Percentiles rank a stretch among this genome's conserved stretches.
Conservation (phyloP, 352 stramenopile species). For the Phytophthora tentaculata region DNA sequence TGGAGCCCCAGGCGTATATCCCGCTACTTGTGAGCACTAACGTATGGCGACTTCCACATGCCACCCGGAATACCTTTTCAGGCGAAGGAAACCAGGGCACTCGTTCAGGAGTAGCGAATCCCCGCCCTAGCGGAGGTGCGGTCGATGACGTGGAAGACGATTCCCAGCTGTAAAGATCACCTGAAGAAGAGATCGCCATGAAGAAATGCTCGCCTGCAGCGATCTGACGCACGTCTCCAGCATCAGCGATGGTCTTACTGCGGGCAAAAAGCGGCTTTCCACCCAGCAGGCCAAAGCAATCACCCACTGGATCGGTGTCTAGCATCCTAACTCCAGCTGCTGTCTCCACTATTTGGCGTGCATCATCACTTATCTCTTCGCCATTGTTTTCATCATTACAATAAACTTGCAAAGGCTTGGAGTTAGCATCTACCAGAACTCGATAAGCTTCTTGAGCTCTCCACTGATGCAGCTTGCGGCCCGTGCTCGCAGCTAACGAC, state of each 20-base stretch:
- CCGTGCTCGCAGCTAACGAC: conserved; percentile 42
- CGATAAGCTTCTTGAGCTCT: conserved; percentile 26
- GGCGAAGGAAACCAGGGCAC: conserved; percentile 27
- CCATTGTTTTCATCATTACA: too few species aligned
- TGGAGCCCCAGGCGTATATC: conserved; percentile 70
- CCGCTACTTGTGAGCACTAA: conserved; percentile 36
- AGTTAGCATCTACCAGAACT: conserved; percentile 10
- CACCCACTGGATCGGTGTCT: conserved; percentile 41
- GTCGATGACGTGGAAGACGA: conserved; percentile 9
- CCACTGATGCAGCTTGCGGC: conserved; percentile 51
- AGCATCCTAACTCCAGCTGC: conserved; percentile 13
- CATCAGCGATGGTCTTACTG: conserved; percentile 52
- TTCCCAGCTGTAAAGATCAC: conserved; percentile 50
- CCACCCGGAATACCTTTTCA: conserved; percentile 42
- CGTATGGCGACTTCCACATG: conserved; percentile 55
- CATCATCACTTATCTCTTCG: too few species aligned
- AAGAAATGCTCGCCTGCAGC: conserved; percentile 44
- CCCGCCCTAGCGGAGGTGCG: conserved; percentile 19
- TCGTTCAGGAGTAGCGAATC: conserved; percentile 20
- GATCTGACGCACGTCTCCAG: conserved; percentile 42
- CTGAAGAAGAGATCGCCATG: conserved; percentile 39
- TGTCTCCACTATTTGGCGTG: neutral
- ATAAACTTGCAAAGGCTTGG: neutral
- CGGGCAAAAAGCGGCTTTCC: conserved; percentile 50
- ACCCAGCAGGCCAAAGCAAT: conserved; percentile 59